A percentile compares a stretch with the other conserved stretches of the same genome.
These are phyloP conservation scores for Suillus brevipes DNA, from an alignment of 768 basidiomycete genomes.

Conservation along the genomic window DNA sequence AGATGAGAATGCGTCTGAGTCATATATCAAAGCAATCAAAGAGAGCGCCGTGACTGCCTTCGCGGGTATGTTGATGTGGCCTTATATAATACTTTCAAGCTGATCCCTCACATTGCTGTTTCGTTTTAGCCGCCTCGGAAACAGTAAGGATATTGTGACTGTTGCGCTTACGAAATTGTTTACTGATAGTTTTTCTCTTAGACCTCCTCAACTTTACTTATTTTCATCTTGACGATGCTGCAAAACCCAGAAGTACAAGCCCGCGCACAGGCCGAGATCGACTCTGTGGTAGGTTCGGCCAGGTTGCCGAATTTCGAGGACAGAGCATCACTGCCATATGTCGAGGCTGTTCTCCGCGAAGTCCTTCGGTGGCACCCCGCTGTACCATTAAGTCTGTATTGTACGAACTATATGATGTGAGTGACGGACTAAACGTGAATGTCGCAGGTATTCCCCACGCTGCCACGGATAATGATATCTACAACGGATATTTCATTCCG, in stretches of 20 bases:
- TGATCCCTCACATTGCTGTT: background rate
- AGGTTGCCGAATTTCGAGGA: constrained; percentile 34
- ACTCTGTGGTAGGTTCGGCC: constrained; percentile 29
- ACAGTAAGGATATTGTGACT: constrained; percentile 20
- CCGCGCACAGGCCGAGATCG: constrained; percentile 41
- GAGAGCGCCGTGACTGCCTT: constrained; percentile 32
- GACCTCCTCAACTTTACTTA: constrained; percentile 33
- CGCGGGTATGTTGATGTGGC: constrained; percentile 19
- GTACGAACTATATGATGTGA: background rate
- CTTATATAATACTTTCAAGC: no score
- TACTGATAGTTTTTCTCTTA: constrained; percentile 14
- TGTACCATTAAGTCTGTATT: constrained; percentile 24
- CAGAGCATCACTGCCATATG: constrained; percentile 27
- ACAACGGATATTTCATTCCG: constrained; percentile 55
- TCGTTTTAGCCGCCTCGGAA: constrained; percentile 27
- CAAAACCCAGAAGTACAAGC: constrained; percentile 37
- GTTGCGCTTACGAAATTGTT: background rate
- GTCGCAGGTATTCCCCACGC: constrained; percentile 34
- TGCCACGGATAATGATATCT: constrained; percentile 40
- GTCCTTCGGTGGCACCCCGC: constrained; percentile 38
- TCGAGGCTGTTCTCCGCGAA: constrained; percentile 34
- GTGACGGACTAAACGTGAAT: background rate
- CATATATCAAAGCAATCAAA: constrained; percentile 24
- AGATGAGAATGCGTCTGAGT: constrained; percentile 5
- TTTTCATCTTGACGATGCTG: constrained; percentile 38